Evolutionary conservation across 1,284 basidiomycete species (phyloP), one percentile per base, ranked within the genome.

Genomic region (Trametes versicolor): DNA sequence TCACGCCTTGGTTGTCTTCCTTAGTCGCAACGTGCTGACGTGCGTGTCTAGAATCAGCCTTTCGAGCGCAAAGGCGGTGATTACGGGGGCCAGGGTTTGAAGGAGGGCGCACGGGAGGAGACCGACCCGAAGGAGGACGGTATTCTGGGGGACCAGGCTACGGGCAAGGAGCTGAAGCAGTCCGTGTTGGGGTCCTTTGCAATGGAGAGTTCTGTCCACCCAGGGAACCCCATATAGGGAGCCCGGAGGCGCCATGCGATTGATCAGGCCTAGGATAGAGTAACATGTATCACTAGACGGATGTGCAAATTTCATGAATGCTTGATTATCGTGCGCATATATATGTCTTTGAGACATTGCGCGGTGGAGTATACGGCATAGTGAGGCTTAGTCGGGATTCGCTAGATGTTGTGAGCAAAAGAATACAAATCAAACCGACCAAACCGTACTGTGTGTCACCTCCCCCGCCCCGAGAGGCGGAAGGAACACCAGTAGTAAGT

Each of bases 61-160:
- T 50, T 25, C 7, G 65, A 60, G 43, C 61, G 47, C 6, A 68
- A 15, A 36, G 64, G 67, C 4, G 58, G 19, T 19, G 48, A 62
- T 39, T 63, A 63, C 19, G 55, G 55, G 15, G 21, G 65, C 1
- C 48, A 50, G 4, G 68, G 66, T 15, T 21, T 61, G 48, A 68
- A 74, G 63, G 69, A 71, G 60, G 69, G 69, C 25, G 69, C 66
- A 15, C 51, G 39, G 54, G 69, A 71, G 59, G 69, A 70, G 52
- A 58, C 61, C 19, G 67, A 70, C 36, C 64, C 66, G 2, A 70
- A 67, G 59, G 62, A 64, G 34, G 69, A 71, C 32, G 71, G 70
- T 15, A 66, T 71, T 17, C 53, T 71, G n/a, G 71, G 71, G 5
- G 63, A 72, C 23, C 53, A 68, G n/a, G 19, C 62, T 0, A 54